phyloP scores from a whole-genome alignment of 2,329 filamentous ascomycete genomes.

The Furcasterigmium furcatum region DNA sequence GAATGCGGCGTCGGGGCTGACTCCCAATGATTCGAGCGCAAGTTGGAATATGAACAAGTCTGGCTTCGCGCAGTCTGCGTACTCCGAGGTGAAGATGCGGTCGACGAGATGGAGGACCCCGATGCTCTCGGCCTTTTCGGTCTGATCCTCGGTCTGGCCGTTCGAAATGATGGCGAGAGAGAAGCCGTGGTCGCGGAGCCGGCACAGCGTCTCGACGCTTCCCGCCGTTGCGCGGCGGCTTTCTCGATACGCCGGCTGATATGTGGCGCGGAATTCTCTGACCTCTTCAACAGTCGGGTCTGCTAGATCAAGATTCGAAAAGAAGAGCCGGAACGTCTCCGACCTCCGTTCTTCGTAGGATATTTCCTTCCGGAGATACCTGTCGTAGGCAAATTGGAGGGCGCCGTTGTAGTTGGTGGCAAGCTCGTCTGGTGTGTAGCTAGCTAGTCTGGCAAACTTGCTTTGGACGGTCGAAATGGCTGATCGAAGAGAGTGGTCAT shows the following conservation, averaged over 20 bases:
- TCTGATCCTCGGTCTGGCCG: slow-evolving; percentile 1
- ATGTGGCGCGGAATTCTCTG: slow-evolving; percentile 1
- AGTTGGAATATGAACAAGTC: background rate
- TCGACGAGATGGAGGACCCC: slow-evolving; percentile 2
- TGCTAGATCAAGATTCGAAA: no score
- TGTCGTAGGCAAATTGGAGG: slow-evolving; percentile 2
- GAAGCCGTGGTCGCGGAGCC: background rate
- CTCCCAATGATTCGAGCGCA: background rate
- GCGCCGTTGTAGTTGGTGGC: background rate
- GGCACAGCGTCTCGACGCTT: background rate
- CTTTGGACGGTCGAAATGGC: background rate
- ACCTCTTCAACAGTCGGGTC: no score
- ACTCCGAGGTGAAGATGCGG: slow-evolving; percentile 4
- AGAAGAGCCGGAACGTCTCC: no score
- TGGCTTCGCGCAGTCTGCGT: slow-evolving; percentile 2
- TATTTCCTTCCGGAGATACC: slow-evolving; percentile 1
- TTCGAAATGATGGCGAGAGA: slow-evolving; percentile 4
- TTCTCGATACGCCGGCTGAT: background rate
- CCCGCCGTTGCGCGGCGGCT: slow-evolving; percentile 1
- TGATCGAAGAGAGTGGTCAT: background rate
- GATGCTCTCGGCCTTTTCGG: slow-evolving; percentile 1
- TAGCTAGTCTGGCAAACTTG: background rate
- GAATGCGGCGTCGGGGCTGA: background rate
- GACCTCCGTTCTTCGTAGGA: slow-evolving; percentile 1
- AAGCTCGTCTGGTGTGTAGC: background rate